These are phyloP conservation scores for Leptographium wingfieldii DNA, from an alignment of 2,329 filamentous ascomycete genomes.

Conservation along the genomic window DNA sequence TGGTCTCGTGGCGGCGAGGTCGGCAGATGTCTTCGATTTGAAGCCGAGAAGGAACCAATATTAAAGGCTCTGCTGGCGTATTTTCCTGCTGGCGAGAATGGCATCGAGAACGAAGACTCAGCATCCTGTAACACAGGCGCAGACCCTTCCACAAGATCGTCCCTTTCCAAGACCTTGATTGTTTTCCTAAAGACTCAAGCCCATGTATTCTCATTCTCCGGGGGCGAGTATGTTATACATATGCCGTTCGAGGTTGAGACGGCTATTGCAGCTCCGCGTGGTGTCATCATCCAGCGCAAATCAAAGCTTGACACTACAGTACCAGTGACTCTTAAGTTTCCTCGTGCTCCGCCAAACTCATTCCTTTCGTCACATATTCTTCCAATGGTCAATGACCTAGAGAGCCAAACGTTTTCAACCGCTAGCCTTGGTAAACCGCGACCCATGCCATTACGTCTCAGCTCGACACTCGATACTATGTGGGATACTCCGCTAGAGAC, in stretches of 20 bases:
- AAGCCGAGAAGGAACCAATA: conserved; percentile 74
- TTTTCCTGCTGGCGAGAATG: conserved; percentile 42
- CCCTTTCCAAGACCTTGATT: conserved; percentile 58
- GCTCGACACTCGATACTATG: conserved; percentile 42
- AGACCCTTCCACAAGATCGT: conserved; percentile 5
- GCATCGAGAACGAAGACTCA: not conserved
- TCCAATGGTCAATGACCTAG: conserved; percentile 33
- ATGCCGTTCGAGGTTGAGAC: conserved; percentile 90
- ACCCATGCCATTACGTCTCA: conserved; percentile 37
- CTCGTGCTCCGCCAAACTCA: conserved; percentile 63
- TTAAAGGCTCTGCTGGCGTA: conserved; percentile 76
- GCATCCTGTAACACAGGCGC: not conserved
- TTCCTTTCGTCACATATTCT: conserved; percentile 61
- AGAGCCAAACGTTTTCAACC: conserved; percentile 41
- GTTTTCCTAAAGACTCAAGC: conserved; percentile 87
- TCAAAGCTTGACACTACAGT: conserved; percentile 37
- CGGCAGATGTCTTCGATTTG: conserved; percentile 74
- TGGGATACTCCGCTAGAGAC: conserved; percentile 42
- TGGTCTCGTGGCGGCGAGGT: conserved; percentile 84
- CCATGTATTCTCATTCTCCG: conserved; percentile 83
- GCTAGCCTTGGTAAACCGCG: conserved; percentile 44
- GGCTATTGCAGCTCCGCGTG: conserved; percentile 69
- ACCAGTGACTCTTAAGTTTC: conserved; percentile 42
- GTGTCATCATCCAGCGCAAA: conserved; percentile 78
- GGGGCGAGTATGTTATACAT: conserved; percentile 78